Percentiles rank a stretch among this genome's conserved stretches.
Conservation (phyloP, 352 stramenopile species). For the Chrysophaeum taylorii region DNA sequence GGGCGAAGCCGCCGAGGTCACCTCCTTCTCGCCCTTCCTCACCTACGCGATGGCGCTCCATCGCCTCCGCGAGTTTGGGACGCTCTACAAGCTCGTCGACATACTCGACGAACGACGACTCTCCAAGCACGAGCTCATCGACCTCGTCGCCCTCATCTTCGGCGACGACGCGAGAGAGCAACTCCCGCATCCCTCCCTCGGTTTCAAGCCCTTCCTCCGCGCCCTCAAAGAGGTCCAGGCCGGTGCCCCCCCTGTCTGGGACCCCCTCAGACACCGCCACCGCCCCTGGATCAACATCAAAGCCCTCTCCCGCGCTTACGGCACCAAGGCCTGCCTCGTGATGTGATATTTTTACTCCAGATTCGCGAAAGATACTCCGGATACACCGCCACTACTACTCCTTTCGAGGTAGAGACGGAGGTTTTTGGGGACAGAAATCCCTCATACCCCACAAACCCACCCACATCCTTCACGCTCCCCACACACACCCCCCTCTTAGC, state of each 20-base stretch:
- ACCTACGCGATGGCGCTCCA: conserved; percentile 50
- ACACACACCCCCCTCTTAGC: too few species aligned
- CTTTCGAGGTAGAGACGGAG: too few species aligned
- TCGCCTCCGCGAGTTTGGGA: conserved; percentile 48
- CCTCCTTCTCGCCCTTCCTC: conserved; percentile 45
- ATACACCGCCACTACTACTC: too few species aligned
- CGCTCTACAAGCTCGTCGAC: conserved; percentile 45
- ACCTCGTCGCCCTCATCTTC: conserved; percentile 44
- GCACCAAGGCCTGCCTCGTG: too few species aligned
- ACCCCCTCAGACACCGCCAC: not conserved
- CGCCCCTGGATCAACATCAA: not conserved
- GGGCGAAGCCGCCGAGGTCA: conserved; percentile 46
- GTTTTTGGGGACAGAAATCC: too few species aligned
- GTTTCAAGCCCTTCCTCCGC: conserved; percentile 22
- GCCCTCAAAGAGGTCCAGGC: conserved; percentile 7
- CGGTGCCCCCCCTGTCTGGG: not conserved
- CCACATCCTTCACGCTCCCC: too few species aligned
- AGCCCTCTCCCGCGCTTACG: not conserved
- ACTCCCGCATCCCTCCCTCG: conserved; percentile 35
- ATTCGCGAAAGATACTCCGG: too few species aligned
- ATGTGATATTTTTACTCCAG: too few species aligned
- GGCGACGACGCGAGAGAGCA: conserved; percentile 32
- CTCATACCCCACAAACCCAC: too few species aligned
- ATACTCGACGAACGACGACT: conserved; percentile 50
- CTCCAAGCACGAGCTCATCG: conserved; percentile 34